Conservation (phyloP, 2,329 filamentous ascomycete species). For the Chaetoscypha palmicola region DNA sequence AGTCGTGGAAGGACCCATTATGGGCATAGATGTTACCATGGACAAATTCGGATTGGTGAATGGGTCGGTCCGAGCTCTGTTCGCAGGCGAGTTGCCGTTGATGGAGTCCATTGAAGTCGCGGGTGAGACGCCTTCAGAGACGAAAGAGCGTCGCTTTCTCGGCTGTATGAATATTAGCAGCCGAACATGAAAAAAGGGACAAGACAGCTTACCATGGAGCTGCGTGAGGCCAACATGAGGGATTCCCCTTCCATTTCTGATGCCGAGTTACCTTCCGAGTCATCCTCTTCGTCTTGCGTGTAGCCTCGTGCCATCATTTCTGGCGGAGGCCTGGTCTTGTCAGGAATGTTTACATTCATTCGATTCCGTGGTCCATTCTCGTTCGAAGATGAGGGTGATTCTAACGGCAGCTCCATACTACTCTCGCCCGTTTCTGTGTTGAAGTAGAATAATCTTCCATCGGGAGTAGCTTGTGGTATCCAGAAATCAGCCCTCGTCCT, state of each 20-base stretch:
- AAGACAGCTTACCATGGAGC: constrained; percentile 53
- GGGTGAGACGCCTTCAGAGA: constrained; percentile 66
- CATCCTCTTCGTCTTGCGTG: constrained; percentile 80
- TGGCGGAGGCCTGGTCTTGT: constrained; percentile 80
- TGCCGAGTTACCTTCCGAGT: constrained; percentile 76
- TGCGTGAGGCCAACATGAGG: constrained; percentile 59
- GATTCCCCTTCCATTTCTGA: constrained; percentile 78
- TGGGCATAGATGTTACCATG: constrained; percentile 39
- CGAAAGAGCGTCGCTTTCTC: constrained; percentile 54
- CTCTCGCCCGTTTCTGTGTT: constrained; percentile 95
- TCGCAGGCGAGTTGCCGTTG: constrained; percentile 57
- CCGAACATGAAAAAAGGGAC: not conserved
- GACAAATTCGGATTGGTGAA: constrained; percentile 45
- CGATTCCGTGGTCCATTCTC: constrained; percentile 85
- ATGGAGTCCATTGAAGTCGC: constrained; percentile 90
- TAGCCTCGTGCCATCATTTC: constrained; percentile 85
- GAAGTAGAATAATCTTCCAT: constrained; percentile 93
- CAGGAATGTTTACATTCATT: constrained; percentile 80
- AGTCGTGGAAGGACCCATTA: constrained; percentile 34
- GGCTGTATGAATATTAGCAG: constrained; percentile 37
- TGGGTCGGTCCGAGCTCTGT: constrained; percentile 51
- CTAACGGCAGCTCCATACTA: constrained; percentile 88
- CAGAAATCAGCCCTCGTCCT: constrained; percentile 92
- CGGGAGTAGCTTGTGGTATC: constrained; percentile 94
- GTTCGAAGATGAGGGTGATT: constrained; percentile 72